These are phyloP conservation scores for Vanrija sp. DNA, from an alignment of 1,284 basidiomycete genomes.

Conservation along the genomic window DNA sequence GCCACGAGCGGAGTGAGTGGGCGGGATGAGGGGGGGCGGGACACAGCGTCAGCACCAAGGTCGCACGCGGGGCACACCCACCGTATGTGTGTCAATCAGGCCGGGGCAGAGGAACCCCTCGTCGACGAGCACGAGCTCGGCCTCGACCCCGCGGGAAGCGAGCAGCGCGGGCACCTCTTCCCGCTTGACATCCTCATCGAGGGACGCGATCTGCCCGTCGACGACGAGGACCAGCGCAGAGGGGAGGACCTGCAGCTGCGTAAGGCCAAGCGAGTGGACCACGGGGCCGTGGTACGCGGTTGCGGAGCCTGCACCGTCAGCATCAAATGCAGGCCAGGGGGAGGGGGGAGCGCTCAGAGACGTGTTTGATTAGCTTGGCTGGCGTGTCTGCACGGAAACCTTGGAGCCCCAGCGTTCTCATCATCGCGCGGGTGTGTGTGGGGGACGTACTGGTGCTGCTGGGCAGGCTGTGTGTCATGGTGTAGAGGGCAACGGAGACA, in stretches of 20 bases:
- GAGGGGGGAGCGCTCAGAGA: conserved; percentile 2
- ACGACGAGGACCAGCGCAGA: conserved; percentile 61
- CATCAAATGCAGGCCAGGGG: background rate
- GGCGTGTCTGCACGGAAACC: conserved; percentile 5
- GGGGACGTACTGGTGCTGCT: too few relatives aligned
- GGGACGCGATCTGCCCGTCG: conserved; percentile 51
- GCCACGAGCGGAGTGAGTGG: conserved; percentile 27
- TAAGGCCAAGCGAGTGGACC: conserved; percentile 61
- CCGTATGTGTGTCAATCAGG: conserved; percentile 84
- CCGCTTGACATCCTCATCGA: conserved; percentile 51
- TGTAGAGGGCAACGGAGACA: too few relatives aligned
- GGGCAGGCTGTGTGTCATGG: too few relatives aligned
- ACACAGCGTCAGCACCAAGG: background rate
- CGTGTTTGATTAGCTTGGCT: conserved; percentile 11
- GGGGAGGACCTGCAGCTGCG: conserved; percentile 56
- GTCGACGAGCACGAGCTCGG: conserved; percentile 53
- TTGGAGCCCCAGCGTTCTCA: conserved; percentile 14
- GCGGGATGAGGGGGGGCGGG: background rate
- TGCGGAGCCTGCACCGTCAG: background rate
- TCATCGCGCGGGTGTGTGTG: background rate
- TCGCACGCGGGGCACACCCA: conserved; percentile 45
- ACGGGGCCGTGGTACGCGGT: conserved; percentile 64
- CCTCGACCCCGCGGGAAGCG: conserved; percentile 18
- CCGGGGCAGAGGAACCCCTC: conserved; percentile 85
- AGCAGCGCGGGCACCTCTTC: conserved; percentile 30